Percentiles rank a stretch among this genome's conserved stretches.
These are phyloP conservation scores for Ogataea ramenticola DNA, from an alignment of 805 yeast genomes.

Conservation along the genomic window DNA sequence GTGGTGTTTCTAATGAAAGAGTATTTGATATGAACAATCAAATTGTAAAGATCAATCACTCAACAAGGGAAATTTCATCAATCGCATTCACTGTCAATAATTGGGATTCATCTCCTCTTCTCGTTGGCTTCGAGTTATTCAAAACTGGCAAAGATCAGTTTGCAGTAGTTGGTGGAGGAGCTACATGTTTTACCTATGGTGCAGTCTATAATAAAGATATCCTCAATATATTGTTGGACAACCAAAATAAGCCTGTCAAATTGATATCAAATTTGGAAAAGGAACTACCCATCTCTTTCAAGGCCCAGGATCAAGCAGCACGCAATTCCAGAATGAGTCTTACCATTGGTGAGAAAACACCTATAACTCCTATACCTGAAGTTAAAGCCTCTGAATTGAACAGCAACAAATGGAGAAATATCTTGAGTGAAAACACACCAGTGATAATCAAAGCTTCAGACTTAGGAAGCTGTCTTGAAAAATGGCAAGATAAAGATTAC, in stretches of 20 bases:
- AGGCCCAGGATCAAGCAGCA: no score
- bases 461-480: conserved; percentile 18
- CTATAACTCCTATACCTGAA: background rate
- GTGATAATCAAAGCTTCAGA: conserved; percentile 14
- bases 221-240: background rate
- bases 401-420: conserved; percentile 2
- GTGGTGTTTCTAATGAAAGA: conserved; percentile 45
- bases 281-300: background rate
- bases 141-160: conserved; percentile 10
- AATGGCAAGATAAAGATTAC: conserved; percentile 24
- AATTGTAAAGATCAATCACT: conserved; percentile 29
- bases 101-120: conserved; percentile 38
- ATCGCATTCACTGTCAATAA: conserved; percentile 25
- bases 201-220: conserved; percentile 39
- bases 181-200: conserved; percentile 79
- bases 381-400: conserved; percentile 1
- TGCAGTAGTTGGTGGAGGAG: conserved; percentile 57
- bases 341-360: background rate
- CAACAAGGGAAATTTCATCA: conserved; percentile 8
- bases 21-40: conserved; percentile 28
- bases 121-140: conserved; percentile 44
- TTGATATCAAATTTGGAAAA: background rate
- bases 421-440: conserved; percentile 12
- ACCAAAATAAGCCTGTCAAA: background rate
- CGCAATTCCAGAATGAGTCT: no score